Evolutionary conservation across 2,329 filamentous ascomycete species (phyloP), one percentile per base, ranked within the genome.

Genomic region (Fusarium acutatum): DNA sequence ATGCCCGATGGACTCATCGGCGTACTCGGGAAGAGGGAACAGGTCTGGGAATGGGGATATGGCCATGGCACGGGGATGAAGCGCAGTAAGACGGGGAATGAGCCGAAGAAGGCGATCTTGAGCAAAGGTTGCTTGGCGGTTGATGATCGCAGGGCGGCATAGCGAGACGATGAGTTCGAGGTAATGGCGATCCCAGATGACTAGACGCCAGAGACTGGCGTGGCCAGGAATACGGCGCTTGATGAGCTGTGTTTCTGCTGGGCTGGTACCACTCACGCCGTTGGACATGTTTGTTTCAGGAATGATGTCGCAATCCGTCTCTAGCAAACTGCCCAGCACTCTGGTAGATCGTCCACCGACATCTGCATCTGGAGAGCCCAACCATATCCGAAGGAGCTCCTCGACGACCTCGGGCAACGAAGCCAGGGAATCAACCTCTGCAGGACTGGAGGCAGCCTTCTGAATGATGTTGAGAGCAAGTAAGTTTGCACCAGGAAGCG

Each of bases 401-500:
- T 84, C 81, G 32, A 91, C 77, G 17, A 90, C 74, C 6, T 81
- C 80, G 43, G 86, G 84, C 79, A 89, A 84, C 43, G 82, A 82
- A 50, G 85, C 86, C 10, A 91, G 80, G 38, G 87, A 84, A 41
- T 85, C 84, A 37, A 85, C 85, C 56, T 90, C 86, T 57, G 82
- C 79, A 18, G 88, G 84, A 7, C 82, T 82, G 22, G 79, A 78
- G 28, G 86, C 81, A 8, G 88, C 89, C 75, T 91, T 91, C 67
- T 87, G 82, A 34, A 91, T 76, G 60, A 91, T 83, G 60, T 85
- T 81, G 73, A 92, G 83, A 75, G 86, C 89, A 30, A 92, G 86
- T 22, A 90, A 81, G 76, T 89, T 90, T 35, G 88, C 88, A 5
- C 88, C 86, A 1, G 88, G 84, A 1, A 88, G 83, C 3, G 88